Conservation (phyloP, 352 stramenopile species). For the Phytophthora parvispora region DNA sequence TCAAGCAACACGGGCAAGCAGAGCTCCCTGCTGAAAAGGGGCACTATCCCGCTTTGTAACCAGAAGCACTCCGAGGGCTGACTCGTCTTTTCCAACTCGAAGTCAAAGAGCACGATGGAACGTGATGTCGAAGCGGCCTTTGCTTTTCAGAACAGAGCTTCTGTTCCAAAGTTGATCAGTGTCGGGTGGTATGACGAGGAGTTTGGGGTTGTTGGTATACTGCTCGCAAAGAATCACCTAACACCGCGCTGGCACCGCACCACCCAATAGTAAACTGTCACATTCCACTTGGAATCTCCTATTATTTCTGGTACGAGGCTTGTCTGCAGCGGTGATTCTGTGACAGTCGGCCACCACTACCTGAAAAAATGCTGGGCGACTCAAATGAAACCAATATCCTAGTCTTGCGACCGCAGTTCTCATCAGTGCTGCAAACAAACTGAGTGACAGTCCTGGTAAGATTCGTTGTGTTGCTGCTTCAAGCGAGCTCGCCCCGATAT, state of each 20-base stretch:
- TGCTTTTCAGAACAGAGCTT: not conserved
- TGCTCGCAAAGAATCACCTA: not conserved
- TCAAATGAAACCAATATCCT: not conserved
- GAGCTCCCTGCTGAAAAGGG: not conserved
- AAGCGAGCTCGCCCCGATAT: not conserved
- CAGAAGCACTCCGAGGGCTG: not conserved
- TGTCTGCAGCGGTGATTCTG: not conserved
- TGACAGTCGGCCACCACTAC: not conserved
- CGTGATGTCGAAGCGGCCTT: not conserved
- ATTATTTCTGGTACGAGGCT: not conserved
- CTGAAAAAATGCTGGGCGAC: not conserved
- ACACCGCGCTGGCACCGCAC: too few species aligned
- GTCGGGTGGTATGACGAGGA: not conserved
- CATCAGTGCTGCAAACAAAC: not conserved
- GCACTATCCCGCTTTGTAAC: not conserved
- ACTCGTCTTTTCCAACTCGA: not conserved
- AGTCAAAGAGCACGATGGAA: not conserved
- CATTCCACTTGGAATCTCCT: not conserved
- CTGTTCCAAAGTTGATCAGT: not conserved
- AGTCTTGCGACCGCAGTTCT: not conserved
- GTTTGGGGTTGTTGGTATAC: not conserved
- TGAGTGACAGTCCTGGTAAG: not conserved
- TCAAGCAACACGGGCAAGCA: not conserved
- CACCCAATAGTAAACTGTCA: not conserved
- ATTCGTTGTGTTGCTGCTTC: not conserved